phyloP scores from a whole-genome alignment of 805 yeast species.

The Nakazawaea populi region DNA sequence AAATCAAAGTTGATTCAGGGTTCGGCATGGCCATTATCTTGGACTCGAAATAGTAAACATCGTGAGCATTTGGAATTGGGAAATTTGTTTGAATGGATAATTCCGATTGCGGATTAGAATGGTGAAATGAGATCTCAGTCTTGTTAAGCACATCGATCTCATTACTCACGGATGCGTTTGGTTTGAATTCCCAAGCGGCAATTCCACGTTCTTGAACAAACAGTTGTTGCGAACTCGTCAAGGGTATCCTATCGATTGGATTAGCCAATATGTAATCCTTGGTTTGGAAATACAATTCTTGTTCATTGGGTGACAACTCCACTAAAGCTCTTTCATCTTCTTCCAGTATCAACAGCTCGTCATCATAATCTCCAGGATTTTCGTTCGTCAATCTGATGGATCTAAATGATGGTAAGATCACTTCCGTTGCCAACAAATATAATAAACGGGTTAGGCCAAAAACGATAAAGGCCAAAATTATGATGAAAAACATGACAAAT shows the following conservation, averaged over 20 bases:
- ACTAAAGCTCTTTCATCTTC: constrained; percentile 53
- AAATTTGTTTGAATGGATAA: constrained; percentile 67
- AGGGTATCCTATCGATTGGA: constrained; percentile 28
- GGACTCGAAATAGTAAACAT: constrained; percentile 83
- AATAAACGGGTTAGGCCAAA: neutral
- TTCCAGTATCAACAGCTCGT: constrained; percentile 52
- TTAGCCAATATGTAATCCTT: constrained; percentile 40
- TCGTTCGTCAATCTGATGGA: constrained; percentile 23
- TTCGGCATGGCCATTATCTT: constrained; percentile 70
- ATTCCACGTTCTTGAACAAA: constrained; percentile 84
- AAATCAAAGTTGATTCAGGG: constrained; percentile 47
- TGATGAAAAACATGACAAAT: neutral
- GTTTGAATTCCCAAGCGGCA: constrained; percentile 81
- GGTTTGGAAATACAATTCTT: constrained; percentile 63
- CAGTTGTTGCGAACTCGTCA: constrained; percentile 50
- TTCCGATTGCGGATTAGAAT: constrained; percentile 48
- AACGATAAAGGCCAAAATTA: neutral
- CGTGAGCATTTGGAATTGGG: constrained; percentile 78
- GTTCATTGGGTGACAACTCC: constrained; percentile 62
- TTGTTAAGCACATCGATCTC: constrained; percentile 61
- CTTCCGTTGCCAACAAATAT: neutral
- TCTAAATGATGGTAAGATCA: constrained; percentile 4
- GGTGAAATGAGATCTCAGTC: constrained; percentile 51
- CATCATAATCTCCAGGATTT: constrained; percentile 57
- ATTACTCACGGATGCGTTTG: constrained; percentile 47